Evolutionary conservation across 2,329 filamentous ascomycete genomes (phyloP).

Genomic region (Didymella arachidicola): DNA sequence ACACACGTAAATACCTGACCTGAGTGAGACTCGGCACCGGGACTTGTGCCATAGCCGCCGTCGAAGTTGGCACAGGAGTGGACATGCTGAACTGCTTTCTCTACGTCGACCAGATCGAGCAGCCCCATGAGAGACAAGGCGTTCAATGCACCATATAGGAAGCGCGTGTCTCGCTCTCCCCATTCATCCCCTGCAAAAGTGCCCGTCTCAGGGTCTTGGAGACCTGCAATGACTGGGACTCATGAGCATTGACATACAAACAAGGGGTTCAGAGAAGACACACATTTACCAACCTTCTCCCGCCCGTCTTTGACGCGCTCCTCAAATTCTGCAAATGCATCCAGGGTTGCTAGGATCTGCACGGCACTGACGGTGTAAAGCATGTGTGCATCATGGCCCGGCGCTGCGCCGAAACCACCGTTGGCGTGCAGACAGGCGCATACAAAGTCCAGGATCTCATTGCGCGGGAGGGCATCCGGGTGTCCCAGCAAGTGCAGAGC

Average conservation of each 20-base stretch:
- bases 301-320: conserved; percentile 70
- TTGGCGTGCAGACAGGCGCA: conserved; percentile 88
- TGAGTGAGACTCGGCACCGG: conserved; percentile 91
- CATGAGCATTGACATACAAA: conserved; percentile 33
- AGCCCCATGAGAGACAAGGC: conserved; percentile 84
- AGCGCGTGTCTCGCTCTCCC: conserved; percentile 95
- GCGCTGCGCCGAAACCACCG: conserved; percentile 93
- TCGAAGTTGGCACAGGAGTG: conserved; percentile 90
- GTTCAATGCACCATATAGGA: conserved; percentile 89
- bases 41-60: conserved; percentile 88
- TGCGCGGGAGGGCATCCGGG: conserved; percentile 80
- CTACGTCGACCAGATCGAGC: conserved; percentile 76
- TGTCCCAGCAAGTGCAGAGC: conserved; percentile 84
- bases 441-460: conserved; percentile 89
- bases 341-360: conserved; percentile 86
- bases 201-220: conserved; percentile 82
- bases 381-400: conserved; percentile 94
- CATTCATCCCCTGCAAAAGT: conserved; percentile 95
- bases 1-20: conserved; percentile 97
- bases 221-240: conserved; percentile 72
- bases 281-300: conserved; percentile 79
- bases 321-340: conserved; percentile 86
- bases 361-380: conserved; percentile 94
- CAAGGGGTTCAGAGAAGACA: conserved; percentile 49
- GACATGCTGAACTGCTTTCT: conserved; percentile 81